Base-by-base conservation (phyloP, 2,329 filamentous ascomycete species). In the Thelonectria discophora region DNA sequence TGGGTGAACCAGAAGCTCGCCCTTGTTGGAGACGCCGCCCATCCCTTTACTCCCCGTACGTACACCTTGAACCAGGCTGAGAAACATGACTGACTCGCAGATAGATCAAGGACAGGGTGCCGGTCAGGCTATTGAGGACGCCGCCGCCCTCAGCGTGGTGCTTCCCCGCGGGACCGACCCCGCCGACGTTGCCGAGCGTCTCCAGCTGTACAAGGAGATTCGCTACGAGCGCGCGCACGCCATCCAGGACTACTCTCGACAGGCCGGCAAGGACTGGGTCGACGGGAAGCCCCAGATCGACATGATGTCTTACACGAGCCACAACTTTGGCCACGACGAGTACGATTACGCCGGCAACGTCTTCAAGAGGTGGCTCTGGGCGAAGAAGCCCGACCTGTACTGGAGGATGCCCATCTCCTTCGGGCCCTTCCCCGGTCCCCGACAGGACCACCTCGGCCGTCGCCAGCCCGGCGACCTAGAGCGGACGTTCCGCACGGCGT, bases 81-180 rank as follows among this genome's bases (percentile, higher is more conserved):
- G 21, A 24, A 21, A 20, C 5, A 2, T 5, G 5, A 17, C 60
- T 63, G 39, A 65, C 34, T n/a, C 8, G 3, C 2, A 10, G 37
- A 8, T 5, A 66, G 64, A 71, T 30, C 69, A 70, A 18, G 70
- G 68, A 0, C 69, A 72, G 39, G 70, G 69, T 3, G 88, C 88
- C 1, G 88, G 82, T 15, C 87, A 85, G 65, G 89, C 89, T 0
- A 90, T 91, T 39, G 88, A 92, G 73, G 89, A 92, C 65, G 88
- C 84, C 0, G 84, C 83, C 0, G 81, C 87, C 0, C 72, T 92
- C 0, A 82, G 80, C 1, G 81, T 83, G 3, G 79, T 91, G 17
- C 77, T 91, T 0, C 81, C 82, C 0, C 64, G 65, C 0, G 82
- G 81, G 0, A 83, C 83, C 0, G 56, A 70, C 0, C 64, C 74